These are phyloP conservation scores for Botrytis tulipae DNA, from an alignment of 2,329 filamentous ascomycete genomes.

Conservation along the genomic window DNA sequence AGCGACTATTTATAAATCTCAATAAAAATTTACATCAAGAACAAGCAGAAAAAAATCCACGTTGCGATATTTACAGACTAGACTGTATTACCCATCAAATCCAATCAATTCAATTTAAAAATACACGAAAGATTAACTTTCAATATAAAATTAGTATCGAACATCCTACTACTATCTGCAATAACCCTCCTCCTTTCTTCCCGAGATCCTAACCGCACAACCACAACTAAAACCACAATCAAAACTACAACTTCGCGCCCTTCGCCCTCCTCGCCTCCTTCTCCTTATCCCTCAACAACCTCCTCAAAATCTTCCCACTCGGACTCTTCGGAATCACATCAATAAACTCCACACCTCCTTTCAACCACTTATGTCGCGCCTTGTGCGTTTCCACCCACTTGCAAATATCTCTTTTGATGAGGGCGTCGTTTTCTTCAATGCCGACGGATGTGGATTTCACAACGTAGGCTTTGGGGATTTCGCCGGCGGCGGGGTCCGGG, in stretches of 20 bases:
- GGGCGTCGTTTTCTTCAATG: slow-evolving; percentile 56
- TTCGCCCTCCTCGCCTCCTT: slow-evolving; percentile 62
- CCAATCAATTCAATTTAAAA: not conserved
- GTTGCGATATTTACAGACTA: too few relatives aligned
- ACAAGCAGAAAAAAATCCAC: not conserved
- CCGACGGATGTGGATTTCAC: slow-evolving; percentile 50
- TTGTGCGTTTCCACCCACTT: slow-evolving; percentile 65
- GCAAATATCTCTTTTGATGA: slow-evolving; percentile 48
- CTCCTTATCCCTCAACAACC: slow-evolving; percentile 71
- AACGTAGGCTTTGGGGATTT: slow-evolving; percentile 67
- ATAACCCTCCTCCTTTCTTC: not conserved
- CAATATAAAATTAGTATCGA: not conserved
- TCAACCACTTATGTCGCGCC: slow-evolving; percentile 66
- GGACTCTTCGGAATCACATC: slow-evolving; percentile 70
- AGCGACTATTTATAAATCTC: not conserved
- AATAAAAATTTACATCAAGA: not conserved
- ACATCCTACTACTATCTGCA: not conserved
- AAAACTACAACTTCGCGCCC: slow-evolving; percentile 60
- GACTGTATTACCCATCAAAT: not conserved
- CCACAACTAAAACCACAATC: too few relatives aligned
- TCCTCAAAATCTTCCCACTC: slow-evolving; percentile 70
- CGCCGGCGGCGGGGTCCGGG: slow-evolving; percentile 59
- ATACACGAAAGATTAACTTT: not conserved
- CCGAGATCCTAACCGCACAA: slow-evolving; percentile 47
- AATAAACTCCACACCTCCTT: slow-evolving; percentile 61